Evolutionary conservation across 177 flowering plant species (phyloP), one percentile per base, ranked within the genome.

Genomic region (Vitis hybrid): DNA sequence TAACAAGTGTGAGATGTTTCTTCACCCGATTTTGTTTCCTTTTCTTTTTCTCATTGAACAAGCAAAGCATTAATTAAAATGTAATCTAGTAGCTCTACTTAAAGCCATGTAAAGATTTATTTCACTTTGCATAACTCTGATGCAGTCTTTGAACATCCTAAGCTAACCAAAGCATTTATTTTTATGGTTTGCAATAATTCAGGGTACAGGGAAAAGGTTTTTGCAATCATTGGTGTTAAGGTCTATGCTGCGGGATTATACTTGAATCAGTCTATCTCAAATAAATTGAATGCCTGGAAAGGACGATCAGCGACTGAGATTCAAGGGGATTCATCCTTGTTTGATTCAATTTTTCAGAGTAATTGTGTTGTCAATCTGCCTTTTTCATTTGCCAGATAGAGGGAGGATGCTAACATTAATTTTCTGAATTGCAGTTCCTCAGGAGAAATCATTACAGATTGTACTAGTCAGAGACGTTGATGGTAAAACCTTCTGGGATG

Each of bases 401-500:
- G 17, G 13, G 2, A 52, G 32, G 48, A 52, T 59, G 57, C 70
- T 77, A 40, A 75, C 45, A 34, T 62, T 30, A 51, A 12, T 69
- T 55, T 45, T 62, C 19, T 52, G 61, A 50, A 71, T 17, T 77
- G 82, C 87, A 94, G 98, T 87, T 71, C 81, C 91, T 58, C 18
- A 70, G 64, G 97, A 92, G 82, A 94, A 92, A 80, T 82, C 97
- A 67, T 72, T 94, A 62, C 87, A 87, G 81, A 92, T 94, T 68
- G 83, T 89, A 71, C 80, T 94, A 26, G 97, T 92, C 15, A 79
- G 98, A 80, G 97, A 94, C 66, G 82, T 94, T 0, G 95, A 91
- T 79, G 98, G 98, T 10, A 91, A 92, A 82, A 91, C 97, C 54
- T 94, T 94, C 57, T 94, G 98, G 98, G 97, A 89, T 77, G 97